A percentile compares a stretch with the other conserved stretches of the same genome.
phyloP scores from a whole-genome alignment of 2,329 filamentous ascomycete species.

The Coleophoma cylindrospora region DNA sequence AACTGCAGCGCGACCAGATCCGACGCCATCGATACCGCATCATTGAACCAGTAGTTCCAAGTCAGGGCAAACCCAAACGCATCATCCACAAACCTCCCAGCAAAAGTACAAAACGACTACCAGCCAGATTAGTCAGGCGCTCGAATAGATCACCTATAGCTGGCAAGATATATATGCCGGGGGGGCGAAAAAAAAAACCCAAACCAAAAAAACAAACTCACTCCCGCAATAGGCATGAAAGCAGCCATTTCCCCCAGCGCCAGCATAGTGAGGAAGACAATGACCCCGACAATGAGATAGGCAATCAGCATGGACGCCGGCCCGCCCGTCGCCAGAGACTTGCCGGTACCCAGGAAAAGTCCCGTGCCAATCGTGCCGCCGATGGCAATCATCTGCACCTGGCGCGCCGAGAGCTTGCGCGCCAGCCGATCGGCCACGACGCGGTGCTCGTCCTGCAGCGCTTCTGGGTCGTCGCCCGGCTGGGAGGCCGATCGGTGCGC shows the following conservation, averaged over 20 bases:
- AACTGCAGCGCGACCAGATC: slow-evolving; percentile 57
- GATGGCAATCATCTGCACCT: slow-evolving; percentile 65
- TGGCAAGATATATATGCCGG: no score
- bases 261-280: slow-evolving; percentile 55
- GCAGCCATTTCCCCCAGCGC: slow-evolving; percentile 57
- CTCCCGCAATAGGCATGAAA: slow-evolving; percentile 46
- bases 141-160: no score
- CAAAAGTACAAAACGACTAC: slow-evolving; percentile 46
- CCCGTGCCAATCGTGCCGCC: slow-evolving; percentile 56
- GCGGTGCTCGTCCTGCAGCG: background rate
- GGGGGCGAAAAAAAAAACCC: no score
- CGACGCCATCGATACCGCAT: slow-evolving; percentile 53
- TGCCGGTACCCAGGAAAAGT: slow-evolving; percentile 57
- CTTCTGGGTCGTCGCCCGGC: background rate
- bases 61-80: slow-evolving; percentile 49
- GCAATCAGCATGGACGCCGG: slow-evolving; percentile 53
- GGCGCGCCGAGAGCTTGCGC: slow-evolving; percentile 52
- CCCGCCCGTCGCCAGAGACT: slow-evolving; percentile 52
- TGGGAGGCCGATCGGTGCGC: background rate
- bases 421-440: slow-evolving; percentile 40
- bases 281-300: slow-evolving; percentile 50
- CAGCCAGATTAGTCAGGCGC: background rate
- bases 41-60: slow-evolving; percentile 62
- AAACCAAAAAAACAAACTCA: background rate
- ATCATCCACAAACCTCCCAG: slow-evolving; percentile 48